Percentiles rank a stretch among this genome's conserved stretches.
Evolutionary conservation across 2,329 filamentous ascomycete genomes (phyloP).

Genomic region (Aspergillus unguis): DNA sequence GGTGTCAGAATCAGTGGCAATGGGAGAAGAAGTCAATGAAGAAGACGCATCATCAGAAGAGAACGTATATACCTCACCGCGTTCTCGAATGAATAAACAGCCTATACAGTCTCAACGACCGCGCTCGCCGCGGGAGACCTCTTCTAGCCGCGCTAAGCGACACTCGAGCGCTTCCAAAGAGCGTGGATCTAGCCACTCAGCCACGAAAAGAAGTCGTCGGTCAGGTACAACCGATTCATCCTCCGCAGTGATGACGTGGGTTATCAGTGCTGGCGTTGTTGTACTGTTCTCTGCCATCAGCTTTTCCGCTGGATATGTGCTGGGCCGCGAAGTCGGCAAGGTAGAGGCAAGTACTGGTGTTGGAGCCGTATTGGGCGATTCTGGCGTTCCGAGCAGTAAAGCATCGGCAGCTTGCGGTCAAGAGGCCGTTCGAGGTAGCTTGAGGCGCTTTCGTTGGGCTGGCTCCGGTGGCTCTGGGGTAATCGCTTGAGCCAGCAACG

Average conservation of each 20-base stretch:
- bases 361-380: constrained; percentile 26
- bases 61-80: constrained; percentile 20
- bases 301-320: constrained; percentile 62
- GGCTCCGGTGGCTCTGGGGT: constrained; percentile 37
- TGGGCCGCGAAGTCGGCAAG: constrained; percentile 58
- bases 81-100: constrained; percentile 11
- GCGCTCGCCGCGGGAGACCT: constrained; percentile 19
- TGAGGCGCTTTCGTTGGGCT: constrained; percentile 45
- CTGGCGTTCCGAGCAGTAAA: constrained; percentile 26
- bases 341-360: constrained; percentile 44
- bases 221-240: constrained; percentile 29
- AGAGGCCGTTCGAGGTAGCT: constrained; percentile 44
- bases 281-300: constrained; percentile 62
- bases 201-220: constrained; percentile 36
- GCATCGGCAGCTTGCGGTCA: constrained; percentile 42
- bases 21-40: constrained; percentile 42
- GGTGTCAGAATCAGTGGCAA: constrained; percentile 58
- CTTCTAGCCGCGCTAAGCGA: constrained; percentile 28
- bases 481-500: constrained; percentile 25
- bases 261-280: constrained; percentile 62
- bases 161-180: constrained; percentile 40
- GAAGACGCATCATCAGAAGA: constrained; percentile 21
- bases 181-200: constrained; percentile 28
- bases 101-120: constrained; percentile 22
- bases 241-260: constrained; percentile 61